Evolutionary conservation across 352 stramenopile species (phyloP).

Genomic region (Phytopythium delawarense): DNA sequence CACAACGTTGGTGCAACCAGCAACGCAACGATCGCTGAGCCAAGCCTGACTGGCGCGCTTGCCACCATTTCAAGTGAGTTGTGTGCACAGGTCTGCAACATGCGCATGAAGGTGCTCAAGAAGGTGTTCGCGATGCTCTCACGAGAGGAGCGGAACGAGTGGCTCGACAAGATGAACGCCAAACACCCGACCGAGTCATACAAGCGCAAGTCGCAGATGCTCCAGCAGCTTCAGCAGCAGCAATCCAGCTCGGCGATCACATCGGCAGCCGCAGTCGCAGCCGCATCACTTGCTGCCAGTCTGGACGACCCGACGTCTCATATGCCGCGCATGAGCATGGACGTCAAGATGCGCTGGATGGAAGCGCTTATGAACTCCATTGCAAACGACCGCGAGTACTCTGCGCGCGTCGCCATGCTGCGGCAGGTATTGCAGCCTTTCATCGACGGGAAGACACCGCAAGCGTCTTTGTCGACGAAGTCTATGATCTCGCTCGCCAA

Average conservation of each 20-base stretch:
- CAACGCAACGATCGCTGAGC: background rate
- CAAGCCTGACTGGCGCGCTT: background rate
- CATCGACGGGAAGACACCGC: conserved; percentile 29
- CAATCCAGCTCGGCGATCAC: conserved; percentile 3
- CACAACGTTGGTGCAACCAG: background rate
- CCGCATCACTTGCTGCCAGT: conserved; percentile 12
- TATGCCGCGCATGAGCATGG: conserved; percentile 33
- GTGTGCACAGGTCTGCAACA: conserved; percentile 19
- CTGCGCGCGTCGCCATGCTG: conserved; percentile 37
- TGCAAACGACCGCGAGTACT: conserved; percentile 36
- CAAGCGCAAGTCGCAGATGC: conserved; percentile 25
- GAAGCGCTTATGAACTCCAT: conserved; percentile 41
- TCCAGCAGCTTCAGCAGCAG: conserved; percentile 11
- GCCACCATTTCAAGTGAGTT: conserved; percentile 5
- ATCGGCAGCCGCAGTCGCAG: background rate
- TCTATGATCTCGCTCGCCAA: conserved; percentile 10
- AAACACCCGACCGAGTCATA: conserved; percentile 41
- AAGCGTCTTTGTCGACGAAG: conserved; percentile 3
- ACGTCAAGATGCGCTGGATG: conserved; percentile 65
- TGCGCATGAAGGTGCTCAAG: conserved; percentile 46
- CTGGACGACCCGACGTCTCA: conserved; percentile 28
- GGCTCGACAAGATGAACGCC: conserved; percentile 45
- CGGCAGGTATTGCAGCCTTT: conserved; percentile 48
- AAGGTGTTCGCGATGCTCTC: conserved; percentile 53
- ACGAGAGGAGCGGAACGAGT: conserved; percentile 36